Conservation (phyloP, 305 asterid genomes). For the Fraxinus nigra region DNA sequence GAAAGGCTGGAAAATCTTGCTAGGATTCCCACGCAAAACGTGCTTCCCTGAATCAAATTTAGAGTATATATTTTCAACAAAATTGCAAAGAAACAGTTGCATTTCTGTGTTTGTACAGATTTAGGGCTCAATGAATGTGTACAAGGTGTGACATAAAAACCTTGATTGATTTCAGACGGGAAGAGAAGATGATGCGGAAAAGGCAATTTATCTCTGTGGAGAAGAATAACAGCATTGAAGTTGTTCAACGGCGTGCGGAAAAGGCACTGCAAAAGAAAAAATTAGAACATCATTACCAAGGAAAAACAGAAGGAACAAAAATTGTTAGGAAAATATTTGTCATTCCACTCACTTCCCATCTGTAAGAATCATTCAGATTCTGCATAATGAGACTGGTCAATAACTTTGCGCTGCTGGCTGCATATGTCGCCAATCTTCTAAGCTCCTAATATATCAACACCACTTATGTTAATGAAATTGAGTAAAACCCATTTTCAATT, state of each 20-base stretch:
- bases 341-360: conserved; percentile 81
- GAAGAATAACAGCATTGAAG: conserved; percentile 86
- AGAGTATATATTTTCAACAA: not conserved
- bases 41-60: conserved; percentile 48
- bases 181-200: conserved; percentile 78
- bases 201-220: conserved; percentile 83
- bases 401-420: conserved; percentile 72
- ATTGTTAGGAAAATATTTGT: conserved; percentile 3
- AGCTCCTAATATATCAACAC: conserved; percentile 57
- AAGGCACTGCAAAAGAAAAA: conserved; percentile 66
- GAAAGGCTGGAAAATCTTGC: conserved; percentile 75
- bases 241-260: conserved; percentile 92
- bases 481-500: not conserved
- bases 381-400: conserved; percentile 59
- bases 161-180: conserved; percentile 80
- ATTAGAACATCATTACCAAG: conserved; percentile 10
- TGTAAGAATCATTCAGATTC: conserved; percentile 58
- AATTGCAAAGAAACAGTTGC: not conserved
- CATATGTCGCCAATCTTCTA: conserved; percentile 76
- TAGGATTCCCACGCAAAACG: conserved; percentile 60
- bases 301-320: conserved; percentile 15
- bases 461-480: conserved; percentile 18
- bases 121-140: not conserved
- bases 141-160: conserved; percentile 24
- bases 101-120: not conserved